Percentiles rank a stretch among this genome's conserved stretches.
These are phyloP conservation scores for Boletus reticulatus DNA, from an alignment of 768 basidiomycete genomes.

Conservation along the genomic window DNA sequence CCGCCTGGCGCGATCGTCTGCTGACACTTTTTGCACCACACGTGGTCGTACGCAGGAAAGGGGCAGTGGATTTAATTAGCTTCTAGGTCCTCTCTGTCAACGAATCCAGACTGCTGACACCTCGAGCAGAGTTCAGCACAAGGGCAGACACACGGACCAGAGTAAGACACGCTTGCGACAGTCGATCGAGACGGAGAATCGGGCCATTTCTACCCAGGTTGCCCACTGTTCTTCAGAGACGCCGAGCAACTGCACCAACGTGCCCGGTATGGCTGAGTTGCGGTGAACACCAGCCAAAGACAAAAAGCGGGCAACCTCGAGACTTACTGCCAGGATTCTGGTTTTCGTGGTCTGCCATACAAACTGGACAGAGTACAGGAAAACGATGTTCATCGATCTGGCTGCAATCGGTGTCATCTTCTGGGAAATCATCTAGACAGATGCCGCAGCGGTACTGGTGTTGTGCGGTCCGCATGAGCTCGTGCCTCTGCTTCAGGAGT, in stretches of 20 bases:
- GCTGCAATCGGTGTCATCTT: slow-evolving; percentile 41
- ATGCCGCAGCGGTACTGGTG: slow-evolving; percentile 50
- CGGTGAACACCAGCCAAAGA: not conserved
- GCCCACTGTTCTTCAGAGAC: slow-evolving; percentile 43
- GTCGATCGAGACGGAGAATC: slow-evolving; percentile 39
- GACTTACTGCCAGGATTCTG: no score
- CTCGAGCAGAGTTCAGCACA: slow-evolving; percentile 29
- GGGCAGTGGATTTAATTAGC: slow-evolving; percentile 47
- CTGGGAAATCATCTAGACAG: slow-evolving; percentile 50
- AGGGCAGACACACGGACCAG: not conserved
- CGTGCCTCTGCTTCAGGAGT: slow-evolving; percentile 32
- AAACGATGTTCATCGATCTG: slow-evolving; percentile 54
- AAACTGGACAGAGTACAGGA: slow-evolving; percentile 61
- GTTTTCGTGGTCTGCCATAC: slow-evolving; percentile 29
- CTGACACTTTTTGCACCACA: slow-evolving; percentile 62
- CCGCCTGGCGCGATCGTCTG: slow-evolving; percentile 36
- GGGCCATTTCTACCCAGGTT: slow-evolving; percentile 43
- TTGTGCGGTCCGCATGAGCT: slow-evolving; percentile 31
- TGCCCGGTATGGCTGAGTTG: slow-evolving; percentile 36
- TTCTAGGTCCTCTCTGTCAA: slow-evolving; percentile 49
- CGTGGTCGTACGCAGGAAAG: slow-evolving; percentile 43
- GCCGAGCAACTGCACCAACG: slow-evolving; percentile 41
- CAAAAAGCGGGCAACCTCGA: no score
- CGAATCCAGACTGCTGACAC: slow-evolving; percentile 48
- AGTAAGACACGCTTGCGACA: slow-evolving; percentile 46